Conservation (phyloP, 352 stramenopile genomes). For the Phytophthora parvispora region DNA sequence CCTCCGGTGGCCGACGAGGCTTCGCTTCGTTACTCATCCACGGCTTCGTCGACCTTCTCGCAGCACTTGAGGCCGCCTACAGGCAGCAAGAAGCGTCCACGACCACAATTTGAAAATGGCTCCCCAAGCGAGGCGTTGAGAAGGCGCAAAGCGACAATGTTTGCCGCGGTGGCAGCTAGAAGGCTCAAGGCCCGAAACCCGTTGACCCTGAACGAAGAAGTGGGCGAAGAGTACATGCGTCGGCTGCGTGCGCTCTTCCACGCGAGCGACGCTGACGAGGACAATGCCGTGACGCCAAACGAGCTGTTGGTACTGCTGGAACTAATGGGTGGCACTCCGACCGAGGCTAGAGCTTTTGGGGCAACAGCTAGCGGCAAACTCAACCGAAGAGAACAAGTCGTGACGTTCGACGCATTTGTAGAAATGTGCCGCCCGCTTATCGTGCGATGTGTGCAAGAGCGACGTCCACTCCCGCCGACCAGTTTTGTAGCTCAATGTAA, state of each 20-base stretch:
- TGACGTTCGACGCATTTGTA: slow-evolving; percentile 38
- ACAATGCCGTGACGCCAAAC: slow-evolving; percentile 36
- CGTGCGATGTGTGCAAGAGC: slow-evolving; percentile 15
- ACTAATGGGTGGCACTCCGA: slow-evolving; percentile 32
- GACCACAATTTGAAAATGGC: slow-evolving; percentile 3
- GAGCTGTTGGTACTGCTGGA: slow-evolving; percentile 42
- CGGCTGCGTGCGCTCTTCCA: slow-evolving; percentile 41
- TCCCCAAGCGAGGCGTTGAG: neutral
- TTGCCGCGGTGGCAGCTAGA: slow-evolving; percentile 18
- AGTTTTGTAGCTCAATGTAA: slow-evolving; percentile 52
- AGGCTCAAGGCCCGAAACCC: slow-evolving; percentile 9
- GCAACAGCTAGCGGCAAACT: slow-evolving; percentile 10
- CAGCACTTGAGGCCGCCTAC: neutral
- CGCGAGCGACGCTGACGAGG: slow-evolving; percentile 43
- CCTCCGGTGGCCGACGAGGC: neutral
- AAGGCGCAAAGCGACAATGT: slow-evolving; percentile 28
- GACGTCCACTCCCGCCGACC: slow-evolving; percentile 22
- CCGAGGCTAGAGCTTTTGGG: slow-evolving; percentile 4
- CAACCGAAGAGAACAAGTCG: slow-evolving; percentile 2
- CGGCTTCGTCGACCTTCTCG: slow-evolving; percentile 1
- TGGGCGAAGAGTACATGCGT: slow-evolving; percentile 36
- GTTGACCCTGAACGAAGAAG: slow-evolving; percentile 24
- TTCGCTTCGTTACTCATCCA: slow-evolving; percentile 2
- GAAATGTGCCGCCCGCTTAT: slow-evolving; percentile 26
- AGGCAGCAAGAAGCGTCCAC: slow-evolving; percentile 19